phyloP scores from a whole-genome alignment of 805 yeast species.

The Grigorovia jiainica region DNA sequence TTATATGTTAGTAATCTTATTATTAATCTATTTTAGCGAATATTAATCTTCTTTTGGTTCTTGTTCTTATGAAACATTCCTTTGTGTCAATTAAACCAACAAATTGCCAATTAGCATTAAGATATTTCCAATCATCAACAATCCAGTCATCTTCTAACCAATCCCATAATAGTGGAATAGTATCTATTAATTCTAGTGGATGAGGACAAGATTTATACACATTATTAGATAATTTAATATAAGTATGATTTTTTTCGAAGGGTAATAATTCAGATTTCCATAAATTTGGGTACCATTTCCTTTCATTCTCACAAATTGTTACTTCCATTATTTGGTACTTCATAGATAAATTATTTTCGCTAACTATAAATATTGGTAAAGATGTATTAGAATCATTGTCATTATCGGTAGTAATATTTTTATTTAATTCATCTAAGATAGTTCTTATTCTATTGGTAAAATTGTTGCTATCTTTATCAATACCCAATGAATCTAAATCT shows the following conservation, averaged over 20 bases:
- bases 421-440: neutral
- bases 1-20: too few relatives aligned
- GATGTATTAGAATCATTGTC: too few relatives aligned
- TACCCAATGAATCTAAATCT: neutral
- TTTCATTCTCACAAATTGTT: conserved; percentile 22
- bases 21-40: conserved; percentile 4
- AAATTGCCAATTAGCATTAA: conserved; percentile 19
- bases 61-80: conserved; percentile 21
- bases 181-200: conserved; percentile 6
- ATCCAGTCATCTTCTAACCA: conserved; percentile 26
- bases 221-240: neutral
- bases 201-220: neutral
- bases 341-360: neutral
- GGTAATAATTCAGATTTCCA: conserved; percentile 19
- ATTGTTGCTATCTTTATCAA: neutral
- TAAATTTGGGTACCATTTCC: conserved; percentile 21
- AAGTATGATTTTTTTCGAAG: conserved; percentile 16
- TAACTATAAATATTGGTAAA: neutral
- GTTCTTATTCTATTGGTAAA: neutral
- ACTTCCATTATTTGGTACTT: conserved; percentile 14
- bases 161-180: conserved; percentile 20
- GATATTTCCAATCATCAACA: conserved; percentile 18
- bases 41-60: conserved; percentile 18
- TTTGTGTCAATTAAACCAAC: conserved; percentile 19
- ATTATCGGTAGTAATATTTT: neutral